phyloP scores from a whole-genome alignment of 2,329 filamentous ascomycete genomes.

The Fusarium compactum region DNA sequence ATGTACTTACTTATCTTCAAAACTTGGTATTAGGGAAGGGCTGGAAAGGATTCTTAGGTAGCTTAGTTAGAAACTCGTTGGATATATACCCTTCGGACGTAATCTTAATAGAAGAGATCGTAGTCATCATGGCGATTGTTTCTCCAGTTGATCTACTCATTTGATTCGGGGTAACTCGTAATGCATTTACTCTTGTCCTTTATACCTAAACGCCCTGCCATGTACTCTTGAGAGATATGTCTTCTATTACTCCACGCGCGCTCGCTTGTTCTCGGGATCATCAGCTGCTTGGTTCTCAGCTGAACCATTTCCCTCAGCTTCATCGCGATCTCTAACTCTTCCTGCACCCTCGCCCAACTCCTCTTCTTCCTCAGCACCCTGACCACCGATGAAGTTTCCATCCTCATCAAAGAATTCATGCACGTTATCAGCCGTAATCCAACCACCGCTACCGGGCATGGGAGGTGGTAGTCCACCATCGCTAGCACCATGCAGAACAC shows the following conservation, averaged over 20 bases:
- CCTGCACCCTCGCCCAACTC: slow-evolving; percentile 75
- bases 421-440: slow-evolving; percentile 94
- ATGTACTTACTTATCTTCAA: slow-evolving; percentile 23
- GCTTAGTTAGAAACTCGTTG: slow-evolving; percentile 33
- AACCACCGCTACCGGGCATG: slow-evolving; percentile 79
- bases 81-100: slow-evolving; percentile 43
- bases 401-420: slow-evolving; percentile 84
- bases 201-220: slow-evolving; percentile 41
- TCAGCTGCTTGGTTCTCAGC: slow-evolving; percentile 57
- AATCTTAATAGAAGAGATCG: slow-evolving; percentile 42
- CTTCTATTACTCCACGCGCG: slow-evolving; percentile 57
- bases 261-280: slow-evolving; percentile 61
- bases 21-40: not conserved
- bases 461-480: slow-evolving; percentile 71
- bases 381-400: slow-evolving; percentile 76
- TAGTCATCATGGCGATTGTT: slow-evolving; percentile 7
- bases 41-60: slow-evolving; percentile 18
- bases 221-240: slow-evolving; percentile 6
- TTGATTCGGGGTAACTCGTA: slow-evolving; percentile 7
- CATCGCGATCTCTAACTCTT: slow-evolving; percentile 65
- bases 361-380: slow-evolving; percentile 55
- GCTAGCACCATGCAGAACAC: slow-evolving; percentile 62
- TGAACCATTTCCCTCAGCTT: slow-evolving; percentile 62
- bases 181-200: slow-evolving; percentile 9
- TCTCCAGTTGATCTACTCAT: not conserved